These are phyloP conservation scores for Cercospora citrullina DNA, from an alignment of 2,329 filamentous ascomycete genomes.

Conservation along the genomic window DNA sequence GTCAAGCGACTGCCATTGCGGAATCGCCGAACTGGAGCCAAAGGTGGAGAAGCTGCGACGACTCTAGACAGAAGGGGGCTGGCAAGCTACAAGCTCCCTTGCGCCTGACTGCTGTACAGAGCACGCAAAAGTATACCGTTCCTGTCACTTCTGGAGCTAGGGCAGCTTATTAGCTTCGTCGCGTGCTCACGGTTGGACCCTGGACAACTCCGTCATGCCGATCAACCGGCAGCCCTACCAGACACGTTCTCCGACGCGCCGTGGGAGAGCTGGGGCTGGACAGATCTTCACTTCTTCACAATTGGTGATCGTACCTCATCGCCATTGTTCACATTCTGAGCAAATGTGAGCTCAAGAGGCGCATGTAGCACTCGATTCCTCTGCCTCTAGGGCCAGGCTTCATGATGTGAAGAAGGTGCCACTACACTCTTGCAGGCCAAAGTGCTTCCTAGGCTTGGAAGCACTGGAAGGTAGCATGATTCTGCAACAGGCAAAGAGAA, in stretches of 20 bases:
- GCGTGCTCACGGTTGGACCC: background rate
- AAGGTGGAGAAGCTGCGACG: conserved; percentile 9
- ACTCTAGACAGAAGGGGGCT: conserved; percentile 2
- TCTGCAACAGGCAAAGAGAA: background rate
- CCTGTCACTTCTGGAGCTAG: conserved; percentile 1
- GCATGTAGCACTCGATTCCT: background rate
- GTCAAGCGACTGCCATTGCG: conserved; percentile 7
- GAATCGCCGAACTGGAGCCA: conserved; percentile 13
- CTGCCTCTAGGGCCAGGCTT: background rate
- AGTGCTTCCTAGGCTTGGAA: background rate
- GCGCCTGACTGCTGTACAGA: conserved; percentile 5
- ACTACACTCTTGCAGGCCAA: background rate
- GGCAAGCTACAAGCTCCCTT: conserved; percentile 4
- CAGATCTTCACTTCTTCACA: background rate
- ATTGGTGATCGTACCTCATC: background rate
- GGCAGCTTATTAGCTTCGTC: background rate
- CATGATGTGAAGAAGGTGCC: background rate
- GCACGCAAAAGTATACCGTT: conserved; percentile 9
- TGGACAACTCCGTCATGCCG: background rate
- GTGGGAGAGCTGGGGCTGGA: background rate
- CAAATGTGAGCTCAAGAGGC: background rate
- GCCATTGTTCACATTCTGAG: background rate
- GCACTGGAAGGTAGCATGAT: background rate
- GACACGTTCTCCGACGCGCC: background rate
- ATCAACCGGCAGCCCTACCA: background rate